A percentile compares a stretch with the other conserved stretches of the same genome.
Evolutionary conservation across 345 rosid genomes (phyloP).

Genomic region (Populus euphratica): DNA sequence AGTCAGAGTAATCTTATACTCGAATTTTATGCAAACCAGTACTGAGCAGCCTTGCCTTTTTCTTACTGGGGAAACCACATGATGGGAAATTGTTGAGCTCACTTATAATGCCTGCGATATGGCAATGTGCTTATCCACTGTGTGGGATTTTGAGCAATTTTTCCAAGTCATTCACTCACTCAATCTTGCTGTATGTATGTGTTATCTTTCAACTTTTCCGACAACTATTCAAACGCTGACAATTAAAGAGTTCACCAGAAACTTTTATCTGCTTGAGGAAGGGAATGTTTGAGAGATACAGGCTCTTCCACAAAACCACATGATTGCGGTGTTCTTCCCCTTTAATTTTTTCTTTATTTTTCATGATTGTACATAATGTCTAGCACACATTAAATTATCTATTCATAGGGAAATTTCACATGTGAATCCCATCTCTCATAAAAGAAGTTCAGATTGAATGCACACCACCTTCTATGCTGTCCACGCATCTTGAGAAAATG

Average conservation of each 20-base stretch:
- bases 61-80: background rate
- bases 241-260: background rate
- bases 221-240: background rate
- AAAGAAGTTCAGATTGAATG: background rate
- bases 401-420: background rate
- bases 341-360: background rate
- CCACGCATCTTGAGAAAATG: background rate
- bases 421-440: background rate
- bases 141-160: too few relatives aligned
- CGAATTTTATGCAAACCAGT: background rate
- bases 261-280: background rate
- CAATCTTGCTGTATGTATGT: too few relatives aligned
- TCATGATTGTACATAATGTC: background rate
- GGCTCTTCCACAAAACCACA: background rate
- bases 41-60: background rate
- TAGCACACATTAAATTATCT: background rate
- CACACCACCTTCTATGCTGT: background rate
- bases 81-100: background rate
- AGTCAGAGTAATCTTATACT: background rate
- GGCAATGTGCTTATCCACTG: background rate
- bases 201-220: too few relatives aligned
- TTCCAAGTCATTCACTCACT: too few relatives aligned
- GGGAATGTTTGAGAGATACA: background rate
- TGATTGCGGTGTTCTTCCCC: background rate
- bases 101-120: background rate